Percentiles rank a stretch among this genome's conserved stretches.
Conservation (phyloP, 2,329 filamentous ascomycete species). For the Hymenoscyphus scutula region DNA sequence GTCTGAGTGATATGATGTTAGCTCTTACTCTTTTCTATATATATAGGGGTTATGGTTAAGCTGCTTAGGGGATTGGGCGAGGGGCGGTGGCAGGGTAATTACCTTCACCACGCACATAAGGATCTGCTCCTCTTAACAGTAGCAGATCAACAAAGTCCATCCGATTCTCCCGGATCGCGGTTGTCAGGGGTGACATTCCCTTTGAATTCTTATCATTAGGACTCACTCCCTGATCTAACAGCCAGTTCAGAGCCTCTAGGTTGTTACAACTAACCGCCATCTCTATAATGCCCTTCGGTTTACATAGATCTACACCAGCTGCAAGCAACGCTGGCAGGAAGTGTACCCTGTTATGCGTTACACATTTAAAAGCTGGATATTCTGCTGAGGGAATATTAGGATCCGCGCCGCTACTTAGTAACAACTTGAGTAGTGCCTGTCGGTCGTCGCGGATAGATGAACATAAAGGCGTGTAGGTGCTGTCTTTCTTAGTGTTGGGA, state of each 20-base stretch:
- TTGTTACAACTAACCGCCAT: constrained; percentile 62
- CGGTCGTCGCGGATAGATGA: constrained; percentile 66
- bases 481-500: constrained; percentile 61
- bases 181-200: constrained; percentile 62
- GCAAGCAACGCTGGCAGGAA: constrained; percentile 58
- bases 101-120: constrained; percentile 56
- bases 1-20: constrained; percentile 39
- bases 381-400: constrained; percentile 57
- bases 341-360: constrained; percentile 62
- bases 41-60: too few species aligned
- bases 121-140: constrained; percentile 57
- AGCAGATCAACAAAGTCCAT: constrained; percentile 59
- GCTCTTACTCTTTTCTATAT: too few species aligned
- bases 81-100: too few species aligned
- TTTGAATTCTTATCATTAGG: constrained; percentile 58
- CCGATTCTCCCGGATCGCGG: constrained; percentile 60
- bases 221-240: constrained; percentile 58
- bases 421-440: constrained; percentile 57
- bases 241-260: constrained; percentile 56
- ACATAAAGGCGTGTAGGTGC: constrained; percentile 66
- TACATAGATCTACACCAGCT: constrained; percentile 57
- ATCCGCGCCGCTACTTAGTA: constrained; percentile 52
- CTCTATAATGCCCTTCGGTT: constrained; percentile 64
- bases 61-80: too few species aligned
- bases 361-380: constrained; percentile 66